phyloP scores from a whole-genome alignment of 306 rosid species.

The Abrus pulchellus region DNA sequence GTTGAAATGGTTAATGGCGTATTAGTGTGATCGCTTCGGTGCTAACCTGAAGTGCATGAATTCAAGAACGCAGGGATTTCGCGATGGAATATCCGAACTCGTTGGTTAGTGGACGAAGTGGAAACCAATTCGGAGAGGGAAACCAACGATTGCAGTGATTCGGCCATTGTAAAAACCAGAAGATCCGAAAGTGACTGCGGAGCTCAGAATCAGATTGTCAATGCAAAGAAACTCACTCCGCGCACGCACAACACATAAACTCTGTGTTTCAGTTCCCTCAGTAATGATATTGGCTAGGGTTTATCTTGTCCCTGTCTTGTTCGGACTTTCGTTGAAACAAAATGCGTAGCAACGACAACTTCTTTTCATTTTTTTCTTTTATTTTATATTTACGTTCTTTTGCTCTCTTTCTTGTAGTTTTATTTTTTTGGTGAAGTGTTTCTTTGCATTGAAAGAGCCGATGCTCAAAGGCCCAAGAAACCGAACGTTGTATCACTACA shows the following conservation, averaged over 20 bases:
- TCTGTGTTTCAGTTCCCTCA: slow-evolving; percentile 32
- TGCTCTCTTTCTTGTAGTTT: no score
- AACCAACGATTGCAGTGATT: slow-evolving; percentile 65
- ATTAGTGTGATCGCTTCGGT: slow-evolving; percentile 13
- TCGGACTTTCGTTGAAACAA: slow-evolving; percentile 28
- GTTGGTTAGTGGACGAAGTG: slow-evolving; percentile 74
- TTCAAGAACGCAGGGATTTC: slow-evolving; percentile 70
- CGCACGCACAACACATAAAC: not conserved
- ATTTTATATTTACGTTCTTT: not conserved
- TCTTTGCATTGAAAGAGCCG: no score
- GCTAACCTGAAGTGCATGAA: slow-evolving; percentile 65
- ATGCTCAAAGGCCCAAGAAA: no score
- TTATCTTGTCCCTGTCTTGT: slow-evolving; percentile 24
- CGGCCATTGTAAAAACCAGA: slow-evolving; percentile 64
- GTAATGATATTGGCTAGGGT: slow-evolving; percentile 47
- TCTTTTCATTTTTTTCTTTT: not conserved
- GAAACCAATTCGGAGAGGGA: slow-evolving; percentile 70
- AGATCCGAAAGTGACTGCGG: slow-evolving; percentile 44
- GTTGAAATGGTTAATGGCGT: not conserved
- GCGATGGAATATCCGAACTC: slow-evolving; percentile 71
- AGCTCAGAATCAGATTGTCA: slow-evolving; percentile 25
- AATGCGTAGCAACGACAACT: not conserved
- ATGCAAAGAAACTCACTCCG: not conserved
- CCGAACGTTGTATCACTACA: no score
- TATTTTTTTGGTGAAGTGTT: no score